Conservation (phyloP, 129 eudicot species). For the Helianthus annuus region HanXRQr2.0-SUNRISE NC_035441.2:188048819-188049318, state of each 20-base stretch:
- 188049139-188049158: conserved; percentile 87
- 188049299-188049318: background rate
- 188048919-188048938: background rate
- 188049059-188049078: conserved; percentile 56
- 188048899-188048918: no score
- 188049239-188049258: background rate
- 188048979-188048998: conserved; percentile 8
- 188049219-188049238: background rate
- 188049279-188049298: background rate
- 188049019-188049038: conserved; percentile 63
- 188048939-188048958: background rate
- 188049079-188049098: conserved; percentile 50
- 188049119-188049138: conserved; percentile 75
- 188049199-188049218: conserved; percentile 67
- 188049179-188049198: conserved; percentile 85
- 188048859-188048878: conserved; percentile 97
- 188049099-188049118: conserved; percentile 75
- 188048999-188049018: conserved; percentile 95
- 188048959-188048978: conserved; percentile 7
- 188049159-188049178: conserved; percentile 99
- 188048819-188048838: conserved; percentile 90
- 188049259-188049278: background rate
- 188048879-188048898: conserved; percentile 73
- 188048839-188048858: conserved; percentile 98
- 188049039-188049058: conserved; percentile 68